These are phyloP conservation scores for Aquilaria yunnanensis DNA, from an alignment of 345 rosid species.

Conservation along the genomic window DNA sequence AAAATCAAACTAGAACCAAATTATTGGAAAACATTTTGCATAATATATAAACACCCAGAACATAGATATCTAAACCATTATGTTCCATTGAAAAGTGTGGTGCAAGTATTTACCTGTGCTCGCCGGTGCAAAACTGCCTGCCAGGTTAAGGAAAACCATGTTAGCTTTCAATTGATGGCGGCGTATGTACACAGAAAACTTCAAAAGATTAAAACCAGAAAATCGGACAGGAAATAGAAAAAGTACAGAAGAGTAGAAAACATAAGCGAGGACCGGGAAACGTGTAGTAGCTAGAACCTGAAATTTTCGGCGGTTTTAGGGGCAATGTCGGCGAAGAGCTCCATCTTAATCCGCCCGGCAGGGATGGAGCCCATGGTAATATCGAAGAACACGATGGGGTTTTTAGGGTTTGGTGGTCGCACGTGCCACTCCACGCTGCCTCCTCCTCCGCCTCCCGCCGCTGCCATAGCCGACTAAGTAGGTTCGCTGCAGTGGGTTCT, in stretches of 20 bases:
- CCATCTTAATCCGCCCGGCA: constrained; percentile 97
- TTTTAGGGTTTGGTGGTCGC: constrained; percentile 88
- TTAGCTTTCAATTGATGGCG: too few relatives aligned
- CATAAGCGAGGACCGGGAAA: too few relatives aligned
- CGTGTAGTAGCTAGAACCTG: constrained; percentile 33
- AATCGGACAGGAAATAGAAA: background rate
- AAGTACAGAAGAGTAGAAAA: background rate
- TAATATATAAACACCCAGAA: too few relatives aligned
- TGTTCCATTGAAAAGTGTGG: too few relatives aligned
- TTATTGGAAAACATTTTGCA: too few relatives aligned
- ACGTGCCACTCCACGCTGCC: constrained; percentile 94
- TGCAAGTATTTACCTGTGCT: constrained; percentile 49
- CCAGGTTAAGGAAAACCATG: background rate
- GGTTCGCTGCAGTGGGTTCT: too few relatives aligned
- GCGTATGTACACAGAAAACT: background rate
- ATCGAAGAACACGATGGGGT: constrained; percentile 96
- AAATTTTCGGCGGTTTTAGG: constrained; percentile 95
- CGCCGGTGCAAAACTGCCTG: constrained; percentile 99
- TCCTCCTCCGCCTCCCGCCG: constrained; percentile 33
- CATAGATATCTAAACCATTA: too few relatives aligned
- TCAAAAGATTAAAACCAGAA: background rate
- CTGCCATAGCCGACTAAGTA: constrained; percentile 30
- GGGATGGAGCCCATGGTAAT: constrained; percentile 84
- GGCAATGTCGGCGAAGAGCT: constrained; percentile 88
- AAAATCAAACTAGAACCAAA: too few relatives aligned